phyloP scores from a whole-genome alignment of 2,329 filamentous ascomycete genomes.

The Aspergillus sp. region DNA sequence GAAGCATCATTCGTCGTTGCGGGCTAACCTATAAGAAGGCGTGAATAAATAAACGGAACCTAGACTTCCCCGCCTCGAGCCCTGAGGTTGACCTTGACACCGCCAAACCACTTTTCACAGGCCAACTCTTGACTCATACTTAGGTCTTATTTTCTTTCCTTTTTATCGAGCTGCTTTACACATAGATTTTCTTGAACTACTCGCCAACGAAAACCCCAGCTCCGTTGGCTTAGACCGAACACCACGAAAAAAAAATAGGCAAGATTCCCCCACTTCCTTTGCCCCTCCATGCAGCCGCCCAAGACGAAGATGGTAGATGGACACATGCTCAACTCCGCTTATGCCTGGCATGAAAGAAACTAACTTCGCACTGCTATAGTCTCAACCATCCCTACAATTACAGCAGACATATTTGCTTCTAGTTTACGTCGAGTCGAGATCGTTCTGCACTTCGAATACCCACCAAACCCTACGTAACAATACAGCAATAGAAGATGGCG shows the following conservation, averaged over 20 bases:
- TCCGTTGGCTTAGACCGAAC: neutral
- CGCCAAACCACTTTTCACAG: neutral
- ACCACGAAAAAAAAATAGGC: neutral
- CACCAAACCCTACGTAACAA: neutral
- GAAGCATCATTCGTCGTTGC: neutral
- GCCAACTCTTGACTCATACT: neutral
- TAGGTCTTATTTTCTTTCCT: neutral
- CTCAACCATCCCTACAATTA: neutral
- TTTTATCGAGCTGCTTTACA: neutral
- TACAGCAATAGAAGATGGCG: conserved; percentile 33
- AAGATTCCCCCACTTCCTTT: neutral
- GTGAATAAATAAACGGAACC: neutral
- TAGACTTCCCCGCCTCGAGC: neutral
- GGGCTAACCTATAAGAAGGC: neutral
- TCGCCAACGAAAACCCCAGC: neutral
- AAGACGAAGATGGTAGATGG: conserved; percentile 1
- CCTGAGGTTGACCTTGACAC: neutral
- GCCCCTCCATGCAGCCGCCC: neutral
- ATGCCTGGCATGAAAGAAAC: neutral
- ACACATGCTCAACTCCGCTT: conserved; percentile 1
- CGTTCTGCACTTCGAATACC: neutral
- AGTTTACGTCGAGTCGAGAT: neutral
- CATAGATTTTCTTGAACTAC: neutral
- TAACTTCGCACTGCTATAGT: neutral
- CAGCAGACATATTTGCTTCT: neutral